phyloP scores from a whole-genome alignment of 2,329 filamentous ascomycete species.

The Fulvia fulva region DNA sequence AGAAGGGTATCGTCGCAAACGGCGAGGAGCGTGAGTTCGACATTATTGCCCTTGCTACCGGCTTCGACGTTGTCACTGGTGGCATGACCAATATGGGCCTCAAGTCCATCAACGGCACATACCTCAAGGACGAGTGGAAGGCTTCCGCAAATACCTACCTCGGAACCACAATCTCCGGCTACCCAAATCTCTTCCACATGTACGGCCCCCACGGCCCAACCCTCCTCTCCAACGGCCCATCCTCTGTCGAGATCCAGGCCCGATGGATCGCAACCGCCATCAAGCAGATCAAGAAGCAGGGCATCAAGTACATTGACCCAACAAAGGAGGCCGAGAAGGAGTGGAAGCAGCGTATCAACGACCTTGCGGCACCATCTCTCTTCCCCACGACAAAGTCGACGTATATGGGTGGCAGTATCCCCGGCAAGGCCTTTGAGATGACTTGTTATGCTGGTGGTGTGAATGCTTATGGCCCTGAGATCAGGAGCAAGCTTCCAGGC shows the following conservation, averaged over 20 bases:
- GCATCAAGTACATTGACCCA: conserved; percentile 27
- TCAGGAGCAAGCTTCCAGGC: conserved; percentile 19
- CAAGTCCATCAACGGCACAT: conserved; percentile 34
- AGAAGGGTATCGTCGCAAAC: conserved; percentile 43
- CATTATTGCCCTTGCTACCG: conserved; percentile 46
- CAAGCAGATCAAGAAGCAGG: conserved; percentile 23
- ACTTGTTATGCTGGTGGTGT: conserved; percentile 30
- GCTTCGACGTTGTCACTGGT: conserved; percentile 45
- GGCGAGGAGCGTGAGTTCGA: conserved; percentile 44
- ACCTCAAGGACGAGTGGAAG: conserved; percentile 41
- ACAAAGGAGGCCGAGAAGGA: conserved; percentile 27
- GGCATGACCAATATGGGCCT: conserved; percentile 45
- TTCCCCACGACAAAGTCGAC: conserved; percentile 27
- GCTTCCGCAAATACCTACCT: conserved; percentile 42
- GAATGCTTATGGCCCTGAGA: conserved; percentile 27
- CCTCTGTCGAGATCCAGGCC: conserved; percentile 41
- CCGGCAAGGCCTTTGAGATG: conserved; percentile 28
- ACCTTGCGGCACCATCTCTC: conserved; percentile 24
- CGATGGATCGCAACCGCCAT: conserved; percentile 36
- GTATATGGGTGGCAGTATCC: conserved; percentile 29
- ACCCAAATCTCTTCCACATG: conserved; percentile 31
- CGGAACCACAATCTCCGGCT: conserved; percentile 38
- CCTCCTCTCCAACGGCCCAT: conserved; percentile 42
- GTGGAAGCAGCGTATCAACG: conserved; percentile 31
- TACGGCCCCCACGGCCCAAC: conserved; percentile 45